Evolutionary conservation across 2,329 filamentous ascomycete species (phyloP).

Genomic region (Zasmidium citrigriseum): DNA sequence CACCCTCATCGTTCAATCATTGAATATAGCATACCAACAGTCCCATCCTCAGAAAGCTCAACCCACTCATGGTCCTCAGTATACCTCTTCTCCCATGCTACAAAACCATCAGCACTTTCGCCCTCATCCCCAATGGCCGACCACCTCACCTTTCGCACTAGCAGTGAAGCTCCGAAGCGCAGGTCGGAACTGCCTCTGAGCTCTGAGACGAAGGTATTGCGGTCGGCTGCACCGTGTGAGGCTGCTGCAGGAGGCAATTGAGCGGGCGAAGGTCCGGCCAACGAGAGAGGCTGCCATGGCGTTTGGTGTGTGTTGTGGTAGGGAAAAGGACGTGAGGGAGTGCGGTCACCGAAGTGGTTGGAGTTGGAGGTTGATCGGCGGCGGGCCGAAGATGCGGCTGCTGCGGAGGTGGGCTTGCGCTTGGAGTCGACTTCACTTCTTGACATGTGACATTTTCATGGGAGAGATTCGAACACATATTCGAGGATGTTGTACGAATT

Average conservation of each 20-base stretch:
- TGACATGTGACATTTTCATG: background rate
- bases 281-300: constrained; percentile 20
- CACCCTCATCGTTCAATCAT: too few relatives aligned
- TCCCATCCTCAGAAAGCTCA: constrained; percentile 79
- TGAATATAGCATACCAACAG: constrained; percentile 60
- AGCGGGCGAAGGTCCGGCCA: constrained; percentile 24
- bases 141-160: constrained; percentile 28
- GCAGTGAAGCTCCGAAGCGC: constrained; percentile 31
- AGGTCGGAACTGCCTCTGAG: constrained; percentile 21
- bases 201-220: constrained; percentile 28
- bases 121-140: background rate
- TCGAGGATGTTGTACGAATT: constrained; percentile 88
- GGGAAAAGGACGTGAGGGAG: background rate
- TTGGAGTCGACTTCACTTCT: background rate
- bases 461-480: background rate
- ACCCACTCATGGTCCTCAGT: constrained; percentile 99
- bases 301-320: background rate
- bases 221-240: constrained; percentile 29
- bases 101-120: background rate
- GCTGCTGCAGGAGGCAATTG: constrained; percentile 18
- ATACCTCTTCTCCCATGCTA: constrained; percentile 76
- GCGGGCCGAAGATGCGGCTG: background rate
- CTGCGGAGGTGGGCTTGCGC: background rate
- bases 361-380: constrained; percentile 1
- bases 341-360: background rate